phyloP scores from a whole-genome alignment of 208 protist species.

The Porcisia deanei region DNA sequence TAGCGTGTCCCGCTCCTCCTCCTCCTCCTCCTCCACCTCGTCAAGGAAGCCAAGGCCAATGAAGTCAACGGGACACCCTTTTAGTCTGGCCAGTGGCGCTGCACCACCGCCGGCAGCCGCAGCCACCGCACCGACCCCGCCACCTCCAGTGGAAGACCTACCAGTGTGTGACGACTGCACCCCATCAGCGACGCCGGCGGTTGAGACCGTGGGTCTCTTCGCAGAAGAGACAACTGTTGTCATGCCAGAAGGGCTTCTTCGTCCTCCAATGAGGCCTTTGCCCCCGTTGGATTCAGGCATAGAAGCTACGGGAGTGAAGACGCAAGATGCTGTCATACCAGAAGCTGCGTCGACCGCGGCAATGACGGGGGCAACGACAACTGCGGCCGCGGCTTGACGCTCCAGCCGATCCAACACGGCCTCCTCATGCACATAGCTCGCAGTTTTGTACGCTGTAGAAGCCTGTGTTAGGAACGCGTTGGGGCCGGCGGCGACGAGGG shows the following conservation, averaged over 20 bases:
- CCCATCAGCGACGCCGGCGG: not conserved
- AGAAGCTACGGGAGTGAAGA: not conserved
- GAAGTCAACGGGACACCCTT: conserved; percentile 5
- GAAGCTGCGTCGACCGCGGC: not conserved
- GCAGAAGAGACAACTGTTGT: not conserved
- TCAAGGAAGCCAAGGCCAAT: conserved; percentile 31
- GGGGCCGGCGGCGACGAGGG: conserved; percentile 49
- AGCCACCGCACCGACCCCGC: not conserved
- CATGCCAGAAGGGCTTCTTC: not conserved
- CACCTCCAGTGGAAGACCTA: conserved; percentile 3
- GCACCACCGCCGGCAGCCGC: not conserved
- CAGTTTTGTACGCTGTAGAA: conserved; percentile 8
- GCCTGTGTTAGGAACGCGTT: conserved; percentile 43
- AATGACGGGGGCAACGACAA: not conserved
- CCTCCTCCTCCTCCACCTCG: conserved; percentile 35
- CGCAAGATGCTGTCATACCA: not conserved
- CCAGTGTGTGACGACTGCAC: not conserved
- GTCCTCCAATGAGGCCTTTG: not conserved
- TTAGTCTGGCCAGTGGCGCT: not conserved
- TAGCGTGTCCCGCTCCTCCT: conserved; percentile 6
- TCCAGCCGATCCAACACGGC: conserved; percentile 16
- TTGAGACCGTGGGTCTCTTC: not conserved
- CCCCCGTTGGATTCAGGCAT: not conserved
- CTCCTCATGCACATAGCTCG: conserved; percentile 12
- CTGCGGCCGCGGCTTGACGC: conserved; percentile 4